Base-by-base conservation (phyloP, 768 basidiomycete species). In the Agaricus subrufescens region DNA sequence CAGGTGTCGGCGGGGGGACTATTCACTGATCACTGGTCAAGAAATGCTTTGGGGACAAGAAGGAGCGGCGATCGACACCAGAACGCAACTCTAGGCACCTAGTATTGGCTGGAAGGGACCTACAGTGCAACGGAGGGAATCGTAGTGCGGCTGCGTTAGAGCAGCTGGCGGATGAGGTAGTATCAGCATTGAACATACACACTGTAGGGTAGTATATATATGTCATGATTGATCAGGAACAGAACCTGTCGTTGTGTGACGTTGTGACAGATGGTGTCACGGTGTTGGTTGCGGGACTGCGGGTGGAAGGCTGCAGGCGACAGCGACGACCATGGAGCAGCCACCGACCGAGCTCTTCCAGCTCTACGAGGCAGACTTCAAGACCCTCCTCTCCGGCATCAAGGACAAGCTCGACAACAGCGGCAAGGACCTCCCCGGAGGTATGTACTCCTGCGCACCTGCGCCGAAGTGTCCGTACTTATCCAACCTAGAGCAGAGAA, bases 281-380 rank as follows among this genome's bases (percentile, higher is more conserved):
- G 15, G 29, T 14, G 37, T 23, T 54, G 29, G 53, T 39, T 54
- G 45, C 19, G 19, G 19, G 31, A 23, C 27, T 50, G 37, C 46
- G 26, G 40, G 27, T 19, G 19, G 19, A 38, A 50, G 26, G 4
- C 54, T 30, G 44, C 25, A 3, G 14, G 26, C 30, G 25, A 53
- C 43, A 29, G 7, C 31, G 58, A 72, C 60, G 49, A 39, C 25
- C 47, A 50, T 89, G 88, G 88, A 89, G 65, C 79, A 78, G 63
- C 83, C 88, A 5, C 88, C 89, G 1, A 82, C 84, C 1, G 69
- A 78, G 23, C 76, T 90, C 23, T 91, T 91, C 63, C 84, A 89
- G 43, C 81, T 85, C 0, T 95, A 96, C 64, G 90, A 94, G 62
- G 81, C 84, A 58, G 94, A 97, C 68, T 92, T 95, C 67, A 76